Base-by-base conservation (phyloP, 75 land plant species). In the Sequoia sempervirens region DNA sequence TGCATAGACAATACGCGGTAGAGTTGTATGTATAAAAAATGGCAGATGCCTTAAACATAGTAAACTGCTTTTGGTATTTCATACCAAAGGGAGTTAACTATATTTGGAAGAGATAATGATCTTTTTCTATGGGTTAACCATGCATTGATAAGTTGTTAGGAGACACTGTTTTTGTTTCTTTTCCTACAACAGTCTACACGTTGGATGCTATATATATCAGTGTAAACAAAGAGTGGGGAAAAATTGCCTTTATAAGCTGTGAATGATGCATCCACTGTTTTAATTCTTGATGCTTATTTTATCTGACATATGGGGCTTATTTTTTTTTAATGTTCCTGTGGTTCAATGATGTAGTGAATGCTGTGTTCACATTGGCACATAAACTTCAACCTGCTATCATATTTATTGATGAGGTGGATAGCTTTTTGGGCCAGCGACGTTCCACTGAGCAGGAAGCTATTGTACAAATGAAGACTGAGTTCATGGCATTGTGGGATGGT, bases 401-500 rank as follows among this genome's bases (percentile, higher is more conserved):
- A 36, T 98, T 98, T 83, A 90, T 98, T 88, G 99, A 98, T 88
- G 99, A 98, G 87, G 99, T 96, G 20, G 99, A 98, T 84, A 98
- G 99, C 84, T 98, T 98, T 86, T 84, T 98, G 89, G 97, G 99
- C 7, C 99, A 96, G 84, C 95, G 99, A 3, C 92, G 97, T 15
- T 86, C 64, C 17, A 86, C 92, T 28, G 99, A 98, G 75, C 94
- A 98, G 83, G 99, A 98, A 87, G 94, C 95, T 46, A 54, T 94
- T 40, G 88, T 95, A 45, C 94, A 93, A 52, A 98, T 98, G 99
- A 98, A 98, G 85, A 98, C 99, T 7, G 99, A 98, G 87, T 98
- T 98, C 81, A 96, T 98, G 99, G 91, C 99, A 11, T 85, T 96
- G 66, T 98, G 98, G 99, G 99, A 98, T 93, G 99, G 99, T 41